Evolutionary conservation across 495 filamentous ascomycete genomes (phyloP), one percentile per base, ranked within the genome.

Genomic region (Talaromyces ruber): DNA sequence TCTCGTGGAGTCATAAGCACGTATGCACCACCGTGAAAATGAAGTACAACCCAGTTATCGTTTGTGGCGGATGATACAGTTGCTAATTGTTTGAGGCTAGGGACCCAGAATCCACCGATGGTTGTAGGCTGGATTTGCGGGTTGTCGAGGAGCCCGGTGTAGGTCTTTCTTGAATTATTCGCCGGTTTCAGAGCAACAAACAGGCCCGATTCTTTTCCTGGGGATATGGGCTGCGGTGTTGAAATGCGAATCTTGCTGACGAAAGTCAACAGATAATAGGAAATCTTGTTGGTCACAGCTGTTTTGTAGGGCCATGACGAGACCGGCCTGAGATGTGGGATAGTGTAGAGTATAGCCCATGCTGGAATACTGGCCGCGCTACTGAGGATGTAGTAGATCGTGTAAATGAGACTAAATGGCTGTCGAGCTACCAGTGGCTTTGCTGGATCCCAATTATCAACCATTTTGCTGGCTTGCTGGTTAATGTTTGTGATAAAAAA

Each of bases 21-120:
- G 63, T 71, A 84, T 11, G 74, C 79, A 26, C 81, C 81, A 53
- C 80, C 79, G 64, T 83, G 81, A 60, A 83, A 71, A 63, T 83
- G 78, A 22, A 84, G 71, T 4, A 78, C 65, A n/a, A 82, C 67
- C 37, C 26, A 43, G 52, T 28, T 56, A 4, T 21, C 6, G 11
- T 34, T 47, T 8, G n/a, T 52, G 8, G 29, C 6, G 7, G 58
- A 39, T 22, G 58, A 54, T 14, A n/a, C 24, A 26, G 51, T 50
- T 21, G 7, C 25, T 16, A 58, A 2, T n/a, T 29, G 9, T 26
- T 52, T 18, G 12, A 25, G 32, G 4, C 52, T 47, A 16, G 63
- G 63, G 52, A 43, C 22, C 63, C 63, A 64, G n/a, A 50, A 59
- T 9, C 28, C 60, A 22, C 63, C 63, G 21, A 64, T 11, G 1